Conservation (phyloP, 306 rosid species). For the Castanea mollissima region DNA sequence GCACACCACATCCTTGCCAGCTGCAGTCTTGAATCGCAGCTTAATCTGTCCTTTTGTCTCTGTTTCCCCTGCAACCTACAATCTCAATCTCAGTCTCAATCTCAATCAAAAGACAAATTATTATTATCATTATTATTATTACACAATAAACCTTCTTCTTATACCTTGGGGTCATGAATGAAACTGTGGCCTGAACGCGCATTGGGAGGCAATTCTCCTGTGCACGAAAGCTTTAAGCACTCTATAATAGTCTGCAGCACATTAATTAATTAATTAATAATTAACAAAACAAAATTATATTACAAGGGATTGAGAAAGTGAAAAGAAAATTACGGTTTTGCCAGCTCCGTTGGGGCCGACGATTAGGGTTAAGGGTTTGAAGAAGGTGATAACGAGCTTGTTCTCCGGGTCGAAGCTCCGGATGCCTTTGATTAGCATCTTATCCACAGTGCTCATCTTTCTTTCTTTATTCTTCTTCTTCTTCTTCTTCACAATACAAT, state of each 20-base stretch:
- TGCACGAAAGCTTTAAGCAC: constrained; percentile 96
- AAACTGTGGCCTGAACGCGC: constrained; percentile 97
- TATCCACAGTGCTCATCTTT: constrained; percentile 92
- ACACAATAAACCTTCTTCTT: too few species aligned
- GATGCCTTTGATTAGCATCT: constrained; percentile 92
- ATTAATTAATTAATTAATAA: too few species aligned
- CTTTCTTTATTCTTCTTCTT: background rate
- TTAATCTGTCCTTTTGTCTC: constrained; percentile 97
- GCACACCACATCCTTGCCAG: constrained; percentile 82
- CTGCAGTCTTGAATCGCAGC: constrained; percentile 88
- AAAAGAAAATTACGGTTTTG: constrained; percentile 51
- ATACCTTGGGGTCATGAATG: constrained; percentile 95
- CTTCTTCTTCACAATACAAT: background rate
- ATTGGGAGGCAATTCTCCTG: constrained; percentile 95
- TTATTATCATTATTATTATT: too few species aligned
- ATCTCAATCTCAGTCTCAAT: background rate
- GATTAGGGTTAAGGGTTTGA: constrained; percentile 90
- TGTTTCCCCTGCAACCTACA: constrained; percentile 86
- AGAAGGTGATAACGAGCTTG: constrained; percentile 90
- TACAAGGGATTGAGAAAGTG: background rate
- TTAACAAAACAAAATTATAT: too few species aligned
- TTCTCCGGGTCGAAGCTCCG: constrained; percentile 99
- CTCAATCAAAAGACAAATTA: background rate
- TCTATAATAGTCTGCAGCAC: constrained; percentile 73
- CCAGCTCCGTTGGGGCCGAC: constrained; percentile 99